Conservation (phyloP, 257 asterid species). For the Knoxia roxburghii region DNA sequence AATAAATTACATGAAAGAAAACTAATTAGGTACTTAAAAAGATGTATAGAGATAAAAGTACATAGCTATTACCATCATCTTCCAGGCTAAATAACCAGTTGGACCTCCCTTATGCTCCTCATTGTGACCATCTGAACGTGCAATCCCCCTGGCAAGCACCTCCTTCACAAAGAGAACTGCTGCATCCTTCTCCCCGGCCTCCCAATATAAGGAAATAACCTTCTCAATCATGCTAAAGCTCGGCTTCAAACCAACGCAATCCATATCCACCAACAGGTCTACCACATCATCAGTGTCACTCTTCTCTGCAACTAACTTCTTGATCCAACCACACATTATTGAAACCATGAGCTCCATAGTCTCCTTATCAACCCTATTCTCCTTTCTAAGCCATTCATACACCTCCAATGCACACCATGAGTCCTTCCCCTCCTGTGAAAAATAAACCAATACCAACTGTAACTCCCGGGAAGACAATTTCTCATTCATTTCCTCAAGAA, state of each 20-base stretch:
- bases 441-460: constrained; percentile 83
- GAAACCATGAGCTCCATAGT: constrained; percentile 96
- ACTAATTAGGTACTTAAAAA: not conserved
- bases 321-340: constrained; percentile 87
- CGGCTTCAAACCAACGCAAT: constrained; percentile 82
- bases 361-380: constrained; percentile 89
- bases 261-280: constrained; percentile 89
- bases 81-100: constrained; percentile 91
- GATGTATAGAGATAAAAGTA: not conserved
- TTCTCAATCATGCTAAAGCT: constrained; percentile 87
- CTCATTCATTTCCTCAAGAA: constrained; percentile 85
- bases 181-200: constrained; percentile 54
- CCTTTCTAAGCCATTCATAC: constrained; percentile 93
- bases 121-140: constrained; percentile 33
- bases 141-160: constrained; percentile 67
- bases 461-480: constrained; percentile 71
- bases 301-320: constrained; percentile 71
- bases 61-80: constrained; percentile 75
- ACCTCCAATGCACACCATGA: constrained; percentile 98
- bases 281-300: constrained; percentile 68
- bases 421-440: constrained; percentile 94
- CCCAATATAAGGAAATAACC: constrained; percentile 90
- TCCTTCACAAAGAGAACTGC: constrained; percentile 66
- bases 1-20: not conserved
- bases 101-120: constrained; percentile 80